These are phyloP conservation scores for Solanum okadae DNA, from an alignment of 257 asterid genomes.

Conservation along the genomic window DNA sequence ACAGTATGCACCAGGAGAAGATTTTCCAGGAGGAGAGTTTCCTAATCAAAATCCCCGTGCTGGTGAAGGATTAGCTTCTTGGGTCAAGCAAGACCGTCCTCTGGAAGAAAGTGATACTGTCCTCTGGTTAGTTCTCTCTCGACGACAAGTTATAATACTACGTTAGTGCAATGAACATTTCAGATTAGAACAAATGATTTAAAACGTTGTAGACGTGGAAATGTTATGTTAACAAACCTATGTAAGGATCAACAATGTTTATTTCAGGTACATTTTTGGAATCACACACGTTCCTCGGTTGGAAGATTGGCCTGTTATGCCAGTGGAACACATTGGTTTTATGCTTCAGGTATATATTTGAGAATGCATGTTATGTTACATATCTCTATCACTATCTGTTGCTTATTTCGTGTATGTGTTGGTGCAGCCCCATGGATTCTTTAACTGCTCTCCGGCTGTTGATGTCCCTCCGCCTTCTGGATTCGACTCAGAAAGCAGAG, in stretches of 20 bases:
- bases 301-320: constrained; percentile 99
- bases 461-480: constrained; percentile 81
- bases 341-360: constrained; percentile 66
- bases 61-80: constrained; percentile 89
- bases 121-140: constrained; percentile 51
- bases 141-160: background rate
- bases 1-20: constrained; percentile 78
- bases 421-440: constrained; percentile 93
- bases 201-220: too few relatives aligned
- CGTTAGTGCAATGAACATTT: background rate
- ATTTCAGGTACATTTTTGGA: constrained; percentile 78
- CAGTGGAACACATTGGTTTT: constrained; percentile 86
- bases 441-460: constrained; percentile 89
- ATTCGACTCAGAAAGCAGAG: constrained; percentile 61
- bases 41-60: constrained; percentile 97
- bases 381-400: background rate
- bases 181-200: background rate
- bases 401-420: background rate
- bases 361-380: background rate
- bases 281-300: constrained; percentile 89
- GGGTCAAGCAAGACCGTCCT: constrained; percentile 83
- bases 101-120: constrained; percentile 83
- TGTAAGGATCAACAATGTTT: background rate
- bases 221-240: background rate
- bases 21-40: constrained; percentile 96